Conservation (phyloP, 75 land plant species). For the Adiantum capillusveneris region DNA sequence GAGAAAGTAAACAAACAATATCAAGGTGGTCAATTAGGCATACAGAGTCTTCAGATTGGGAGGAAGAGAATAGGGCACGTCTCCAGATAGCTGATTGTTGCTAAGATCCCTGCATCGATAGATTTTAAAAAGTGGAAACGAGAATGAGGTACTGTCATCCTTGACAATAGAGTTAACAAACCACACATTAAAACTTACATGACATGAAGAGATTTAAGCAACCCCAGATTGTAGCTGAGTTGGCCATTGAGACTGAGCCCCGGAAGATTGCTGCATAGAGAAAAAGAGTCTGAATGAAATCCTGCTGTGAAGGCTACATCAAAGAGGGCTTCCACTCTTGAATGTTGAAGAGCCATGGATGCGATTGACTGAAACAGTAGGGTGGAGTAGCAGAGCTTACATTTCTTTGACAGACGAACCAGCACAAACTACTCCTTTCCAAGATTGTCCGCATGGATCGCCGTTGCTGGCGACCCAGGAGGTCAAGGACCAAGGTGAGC, state of each 20-base stretch:
- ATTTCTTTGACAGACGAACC: conserved; percentile 71
- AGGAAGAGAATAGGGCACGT: conserved; percentile 65
- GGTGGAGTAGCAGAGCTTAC: no score
- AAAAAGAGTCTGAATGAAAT: no score
- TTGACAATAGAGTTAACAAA: neutral
- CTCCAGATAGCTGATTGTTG: conserved; percentile 52
- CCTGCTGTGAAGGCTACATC: no score
- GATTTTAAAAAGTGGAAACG: no score
- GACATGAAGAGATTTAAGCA: neutral
- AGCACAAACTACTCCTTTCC: conserved; percentile 76
- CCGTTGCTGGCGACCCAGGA: conserved; percentile 64
- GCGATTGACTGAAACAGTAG: no score
- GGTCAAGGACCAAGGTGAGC: conserved; percentile 48
- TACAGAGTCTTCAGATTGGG: conserved; percentile 61
- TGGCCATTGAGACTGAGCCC: neutral
- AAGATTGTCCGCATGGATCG: conserved; percentile 74
- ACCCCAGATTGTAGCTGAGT: neutral
- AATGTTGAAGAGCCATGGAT: no score
- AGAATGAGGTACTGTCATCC: no score
- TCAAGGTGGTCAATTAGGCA: conserved; percentile 6
- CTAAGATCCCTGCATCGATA: conserved; percentile 55
- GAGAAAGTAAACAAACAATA: neutral
- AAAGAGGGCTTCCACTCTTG: no score
- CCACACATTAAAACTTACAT: neutral
- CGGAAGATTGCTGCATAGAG: neutral